A percentile compares a stretch with the other conserved stretches of the same genome.
Evolutionary conservation across 345 rosid genomes (phyloP).

Genomic region (Aquilaria sinensis): DNA sequence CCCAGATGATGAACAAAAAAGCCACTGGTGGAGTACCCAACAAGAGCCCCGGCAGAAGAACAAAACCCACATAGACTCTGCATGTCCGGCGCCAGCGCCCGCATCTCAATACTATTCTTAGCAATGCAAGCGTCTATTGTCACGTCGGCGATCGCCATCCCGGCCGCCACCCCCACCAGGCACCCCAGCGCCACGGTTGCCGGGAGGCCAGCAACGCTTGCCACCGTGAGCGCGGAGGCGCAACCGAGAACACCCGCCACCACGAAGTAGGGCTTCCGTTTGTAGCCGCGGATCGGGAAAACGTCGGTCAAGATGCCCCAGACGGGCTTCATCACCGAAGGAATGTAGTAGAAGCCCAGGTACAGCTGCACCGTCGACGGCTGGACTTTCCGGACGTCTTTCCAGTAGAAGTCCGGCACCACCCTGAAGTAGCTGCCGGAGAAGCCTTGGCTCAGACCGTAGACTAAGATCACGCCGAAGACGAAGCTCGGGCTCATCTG

Average conservation of each 20-base stretch:
- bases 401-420: conserved; percentile 77
- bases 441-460: conserved; percentile 77
- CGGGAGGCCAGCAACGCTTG: conserved; percentile 37
- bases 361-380: conserved; percentile 73
- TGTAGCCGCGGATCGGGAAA: conserved; percentile 61
- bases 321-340: conserved; percentile 74
- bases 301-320: conserved; percentile 83
- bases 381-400: conserved; percentile 69
- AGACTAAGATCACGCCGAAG: conserved; percentile 55
- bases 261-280: conserved; percentile 65
- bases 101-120: conserved; percentile 50
- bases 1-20: conserved; percentile 64
- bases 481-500: conserved; percentile 57
- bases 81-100: conserved; percentile 68
- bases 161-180: conserved; percentile 59
- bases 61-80: conserved; percentile 79
- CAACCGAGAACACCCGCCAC: conserved; percentile 58
- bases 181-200: conserved; percentile 50
- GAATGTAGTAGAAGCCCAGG: conserved; percentile 65
- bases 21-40: conserved; percentile 70
- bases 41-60: conserved; percentile 70
- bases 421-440: conserved; percentile 69
- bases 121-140: conserved; percentile 89
- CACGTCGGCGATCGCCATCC: conserved; percentile 78
- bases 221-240: conserved; percentile 46